Evolutionary conservation across 140 eudicot genomes (phyloP), one percentile per base, ranked within the genome.

Genomic region (Artemisia princeps): DNA sequence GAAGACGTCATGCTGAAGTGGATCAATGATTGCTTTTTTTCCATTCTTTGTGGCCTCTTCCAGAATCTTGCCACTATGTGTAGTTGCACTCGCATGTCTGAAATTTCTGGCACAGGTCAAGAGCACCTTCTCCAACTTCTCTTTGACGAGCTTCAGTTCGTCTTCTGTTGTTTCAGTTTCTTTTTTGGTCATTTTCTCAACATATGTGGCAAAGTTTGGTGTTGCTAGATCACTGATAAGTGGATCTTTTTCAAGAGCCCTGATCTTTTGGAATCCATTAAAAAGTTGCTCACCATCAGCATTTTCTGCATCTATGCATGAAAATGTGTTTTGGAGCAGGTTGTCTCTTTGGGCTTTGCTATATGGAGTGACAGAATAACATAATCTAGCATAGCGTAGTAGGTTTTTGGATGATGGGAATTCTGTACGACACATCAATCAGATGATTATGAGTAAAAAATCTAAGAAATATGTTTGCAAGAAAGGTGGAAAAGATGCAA

Each of bases 201-300:
- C 64, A 13, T 82, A 77, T 60, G 73, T 71, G 64, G 80, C 63
- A 65, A 83, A 83, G 22, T 76, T 76, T 63, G 95, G 96, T 4
- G 95, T 89, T 51, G 84, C 76, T 45, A 87, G 81, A 60, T 70
- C 81, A 11, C 73, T 53, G 51, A 58, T 28, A 59, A 72, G 54
- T 49, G 82, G 73, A 13, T 79, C 88, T 13, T 69, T 60, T 48
- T 85, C 96, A 23, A 79, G 78, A 15, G 90, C 78, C 12, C 89
- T 84, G 15, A 84, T 82, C 33, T 84, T 77, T 40, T 85, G 86
- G 72, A 86, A 86, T 52, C 87, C 91, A 65, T 89, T 82, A 65
- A 82, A 62, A 30, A 72, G 73, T 5, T 48, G 14, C 53, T 2
- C 14, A 48, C 16, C 14, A 3, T 19, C 68, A 2, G 63, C 75